These are phyloP conservation scores for Coniosporium tulheliwenetii DNA, from an alignment of 2,329 filamentous ascomycete species.

Conservation along the genomic window DNA sequence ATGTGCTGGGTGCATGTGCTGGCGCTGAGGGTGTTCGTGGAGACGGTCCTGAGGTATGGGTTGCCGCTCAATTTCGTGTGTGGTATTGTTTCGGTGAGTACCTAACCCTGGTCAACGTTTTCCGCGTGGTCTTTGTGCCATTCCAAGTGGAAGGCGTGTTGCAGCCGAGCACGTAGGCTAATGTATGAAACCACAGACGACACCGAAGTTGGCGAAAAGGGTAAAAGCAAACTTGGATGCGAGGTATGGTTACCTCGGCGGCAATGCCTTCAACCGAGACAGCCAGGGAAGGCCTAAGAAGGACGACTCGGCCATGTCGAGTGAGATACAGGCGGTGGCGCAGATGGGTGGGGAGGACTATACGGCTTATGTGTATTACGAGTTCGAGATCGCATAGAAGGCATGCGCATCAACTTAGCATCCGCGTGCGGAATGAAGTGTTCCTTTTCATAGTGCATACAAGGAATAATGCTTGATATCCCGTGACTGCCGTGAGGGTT, in stretches of 20 bases:
- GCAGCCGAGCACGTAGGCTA: neutral
- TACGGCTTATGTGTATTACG: conserved; percentile 93
- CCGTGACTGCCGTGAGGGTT: too few species aligned
- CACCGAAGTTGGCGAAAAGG: conserved; percentile 66
- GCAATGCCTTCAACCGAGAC: conserved; percentile 85
- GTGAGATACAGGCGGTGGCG: conserved; percentile 68
- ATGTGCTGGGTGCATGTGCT: conserved; percentile 94
- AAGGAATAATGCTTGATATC: too few species aligned
- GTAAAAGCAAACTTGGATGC: conserved; percentile 52
- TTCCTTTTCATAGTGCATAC: too few species aligned
- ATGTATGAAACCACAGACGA: conserved; percentile 41
- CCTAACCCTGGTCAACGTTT: too few species aligned
- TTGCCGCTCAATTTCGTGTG: conserved; percentile 81
- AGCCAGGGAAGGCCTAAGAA: conserved; percentile 86
- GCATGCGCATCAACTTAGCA: too few species aligned
- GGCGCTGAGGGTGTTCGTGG: conserved; percentile 84
- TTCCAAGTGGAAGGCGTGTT: neutral
- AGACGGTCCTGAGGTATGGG: conserved; percentile 93
- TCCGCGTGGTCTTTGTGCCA: neutral
- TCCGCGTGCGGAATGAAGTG: too few species aligned
- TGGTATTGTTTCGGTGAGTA: conserved; percentile 64
- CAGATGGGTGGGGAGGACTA: conserved; percentile 65
- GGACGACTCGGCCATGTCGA: conserved; percentile 65
- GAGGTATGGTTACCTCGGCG: conserved; percentile 80
- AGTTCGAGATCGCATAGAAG: conserved; percentile 57